These are phyloP conservation scores for Biscogniauxia mediterranea DNA, from an alignment of 2,329 filamentous ascomycete genomes.

Conservation along the genomic window DNA sequence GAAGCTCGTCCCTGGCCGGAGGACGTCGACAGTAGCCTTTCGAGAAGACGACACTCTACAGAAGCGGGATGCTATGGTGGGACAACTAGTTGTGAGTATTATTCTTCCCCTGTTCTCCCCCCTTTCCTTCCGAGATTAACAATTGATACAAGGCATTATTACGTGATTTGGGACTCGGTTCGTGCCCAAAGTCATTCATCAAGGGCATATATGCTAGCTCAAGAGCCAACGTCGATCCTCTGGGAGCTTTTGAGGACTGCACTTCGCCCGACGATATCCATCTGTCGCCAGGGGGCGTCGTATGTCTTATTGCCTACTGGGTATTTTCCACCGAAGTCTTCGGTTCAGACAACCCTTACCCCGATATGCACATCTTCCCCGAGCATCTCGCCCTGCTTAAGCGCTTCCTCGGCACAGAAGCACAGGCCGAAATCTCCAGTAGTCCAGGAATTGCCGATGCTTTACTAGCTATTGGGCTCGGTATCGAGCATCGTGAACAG, in stretches of 20 bases:
- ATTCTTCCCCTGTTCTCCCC: conserved; percentile 1
- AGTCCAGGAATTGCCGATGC: conserved; percentile 58
- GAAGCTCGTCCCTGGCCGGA: conserved; percentile 59
- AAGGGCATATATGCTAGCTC: conserved; percentile 41
- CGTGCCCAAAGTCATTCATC: conserved; percentile 45
- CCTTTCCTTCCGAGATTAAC: neutral
- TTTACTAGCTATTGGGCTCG: conserved; percentile 58
- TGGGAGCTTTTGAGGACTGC: conserved; percentile 47
- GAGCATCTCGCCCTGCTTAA: conserved; percentile 55
- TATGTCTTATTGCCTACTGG: conserved; percentile 61
- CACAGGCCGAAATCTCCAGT: conserved; percentile 46
- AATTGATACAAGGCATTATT: conserved; percentile 53
- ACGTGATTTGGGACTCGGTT: conserved; percentile 57
- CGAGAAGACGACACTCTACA: conserved; percentile 61
- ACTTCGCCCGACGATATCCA: conserved; percentile 50
- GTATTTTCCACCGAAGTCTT: conserved; percentile 63
- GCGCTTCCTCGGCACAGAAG: conserved; percentile 51
- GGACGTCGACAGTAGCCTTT: conserved; percentile 63
- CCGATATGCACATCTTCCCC: conserved; percentile 58
- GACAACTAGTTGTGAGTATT: conserved; percentile 63
- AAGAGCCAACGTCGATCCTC: conserved; percentile 43
- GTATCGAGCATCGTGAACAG: conserved; percentile 52
- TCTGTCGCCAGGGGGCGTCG: conserved; percentile 57
- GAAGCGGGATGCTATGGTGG: conserved; percentile 64
- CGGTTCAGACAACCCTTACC: conserved; percentile 51